These are phyloP conservation scores for Tolypocladium capitatum DNA, from an alignment of 2,329 filamentous ascomycete genomes.

Conservation along the genomic window DNA sequence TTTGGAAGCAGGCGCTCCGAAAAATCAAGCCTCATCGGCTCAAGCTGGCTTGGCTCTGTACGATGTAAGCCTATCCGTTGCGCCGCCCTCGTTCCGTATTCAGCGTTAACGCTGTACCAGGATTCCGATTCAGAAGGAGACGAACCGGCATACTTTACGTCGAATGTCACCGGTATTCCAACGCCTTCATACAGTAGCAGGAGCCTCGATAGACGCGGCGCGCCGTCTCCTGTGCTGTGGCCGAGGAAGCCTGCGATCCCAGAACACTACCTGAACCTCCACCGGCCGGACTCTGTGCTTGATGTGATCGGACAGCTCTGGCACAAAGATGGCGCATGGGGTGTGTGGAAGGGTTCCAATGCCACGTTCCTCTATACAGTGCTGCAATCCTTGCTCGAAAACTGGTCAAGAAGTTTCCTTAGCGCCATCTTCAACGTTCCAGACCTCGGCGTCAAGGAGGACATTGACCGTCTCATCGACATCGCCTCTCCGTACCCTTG, in stretches of 20 bases:
- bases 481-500: slow-evolving; percentile 70
- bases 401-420: slow-evolving; percentile 83
- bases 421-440: slow-evolving; percentile 83
- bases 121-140: slow-evolving; percentile 62
- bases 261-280: slow-evolving; percentile 54
- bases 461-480: slow-evolving; percentile 61
- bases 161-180: slow-evolving; percentile 43
- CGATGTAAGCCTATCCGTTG: slow-evolving; percentile 15
- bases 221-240: slow-evolving; percentile 15
- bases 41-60: slow-evolving; percentile 19
- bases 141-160: slow-evolving; percentile 75
- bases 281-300: slow-evolving; percentile 65
- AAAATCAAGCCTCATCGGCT: slow-evolving; percentile 18
- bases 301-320: slow-evolving; percentile 82
- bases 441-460: slow-evolving; percentile 63
- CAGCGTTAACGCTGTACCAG: slow-evolving; percentile 5
- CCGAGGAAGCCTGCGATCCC: slow-evolving; percentile 19
- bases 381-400: slow-evolving; percentile 74
- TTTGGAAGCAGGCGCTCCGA: slow-evolving; percentile 10
- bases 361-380: slow-evolving; percentile 85
- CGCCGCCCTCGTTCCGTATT: neutral
- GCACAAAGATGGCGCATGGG: slow-evolving; percentile 78
- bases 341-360: slow-evolving; percentile 90
- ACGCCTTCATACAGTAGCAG: slow-evolving; percentile 24
- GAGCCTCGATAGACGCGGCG: slow-evolving; percentile 17